These are phyloP conservation scores for Bromus sterilis DNA, from an alignment of 176 grass and related monocot genomes.

Conservation along the genomic window DNA sequence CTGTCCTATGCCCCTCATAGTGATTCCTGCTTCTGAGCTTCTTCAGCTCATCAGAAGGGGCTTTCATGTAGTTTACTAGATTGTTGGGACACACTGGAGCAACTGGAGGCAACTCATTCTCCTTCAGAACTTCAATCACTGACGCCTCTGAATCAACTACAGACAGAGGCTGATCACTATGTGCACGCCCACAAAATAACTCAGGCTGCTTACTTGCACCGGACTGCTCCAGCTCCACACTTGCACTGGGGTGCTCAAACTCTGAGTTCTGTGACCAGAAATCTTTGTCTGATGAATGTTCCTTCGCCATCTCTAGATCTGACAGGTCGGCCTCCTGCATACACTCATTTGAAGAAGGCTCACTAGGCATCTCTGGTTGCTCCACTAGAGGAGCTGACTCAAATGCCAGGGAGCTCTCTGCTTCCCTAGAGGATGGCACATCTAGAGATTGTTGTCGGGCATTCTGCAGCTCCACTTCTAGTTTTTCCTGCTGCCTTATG, in stretches of 20 bases:
- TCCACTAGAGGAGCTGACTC: not conserved
- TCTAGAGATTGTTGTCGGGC: conserved; percentile 48
- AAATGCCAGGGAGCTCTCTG: not conserved
- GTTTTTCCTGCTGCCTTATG: conserved; percentile 45
- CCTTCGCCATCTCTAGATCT: not conserved
- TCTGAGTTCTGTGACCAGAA: not conserved
- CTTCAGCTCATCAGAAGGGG: conserved; percentile 18
- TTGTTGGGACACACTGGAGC: not conserved
- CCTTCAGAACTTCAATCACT: not conserved
- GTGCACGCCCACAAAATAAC: not conserved
- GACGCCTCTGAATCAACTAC: not conserved
- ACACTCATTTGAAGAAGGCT: not conserved
- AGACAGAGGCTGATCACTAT: not conserved
- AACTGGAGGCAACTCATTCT: conserved; percentile 23
- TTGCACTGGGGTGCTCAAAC: not conserved
- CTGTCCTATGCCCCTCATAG: conserved; percentile 20
- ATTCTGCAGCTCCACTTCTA: conserved; percentile 72
- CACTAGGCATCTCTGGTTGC: not conserved
- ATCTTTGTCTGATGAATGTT: not conserved
- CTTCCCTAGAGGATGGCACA: conserved; percentile 31
- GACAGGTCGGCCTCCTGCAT: not conserved
- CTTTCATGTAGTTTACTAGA: not conserved
- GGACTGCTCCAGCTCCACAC: not conserved
- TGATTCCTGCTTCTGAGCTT: conserved; percentile 14
- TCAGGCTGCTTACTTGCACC: not conserved